Base-by-base conservation (phyloP, 164 flowering plant species). In the Echeveria elegans region DNA sequence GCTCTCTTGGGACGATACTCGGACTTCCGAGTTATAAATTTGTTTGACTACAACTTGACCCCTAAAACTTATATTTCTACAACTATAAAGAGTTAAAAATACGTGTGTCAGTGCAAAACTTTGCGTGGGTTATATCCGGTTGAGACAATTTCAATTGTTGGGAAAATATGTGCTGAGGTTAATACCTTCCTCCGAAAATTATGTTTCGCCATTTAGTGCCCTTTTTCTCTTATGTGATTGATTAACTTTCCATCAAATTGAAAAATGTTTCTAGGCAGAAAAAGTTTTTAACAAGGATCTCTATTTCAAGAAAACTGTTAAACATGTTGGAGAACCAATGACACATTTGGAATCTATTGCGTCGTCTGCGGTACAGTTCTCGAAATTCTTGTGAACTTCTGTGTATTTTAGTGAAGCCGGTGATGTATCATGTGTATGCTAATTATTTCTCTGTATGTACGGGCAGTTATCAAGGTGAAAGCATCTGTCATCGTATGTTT, bases 21-120 rank as follows among this genome's bases (percentile, higher is more conserved):
- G n/a, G n/a, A n/a, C n/a, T n/a, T n/a, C n/a, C n/a, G n/a, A n/a
- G n/a, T n/a, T n/a, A n/a, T n/a, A n/a, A n/a, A n/a, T n/a, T n/a
- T n/a, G n/a, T n/a, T n/a, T n/a, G n/a, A n/a, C n/a, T n/a, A n/a
- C n/a, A n/a, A n/a, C n/a, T n/a, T n/a, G n/a, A n/a, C n/a, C n/a
- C n/a, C n/a, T n/a, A n/a, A n/a, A n/a, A n/a, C n/a, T n/a, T n/a
- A n/a, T n/a, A n/a, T n/a, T n/a, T n/a, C n/a, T n/a, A n/a, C n/a
- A n/a, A n/a, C n/a, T n/a, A n/a, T n/a, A n/a, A n/a, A n/a, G n/a
- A n/a, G n/a, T n/a, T n/a, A n/a, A n/a, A n/a, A n/a, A n/a, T n/a
- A n/a, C n/a, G n/a, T n/a, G n/a, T n/a, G n/a, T 91, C 61, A 96
- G 97, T 66, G 97, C 97, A 95, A 90, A 81, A 90, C 97, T 60